phyloP scores from a whole-genome alignment of 2,329 filamentous ascomycete species.

The Colletotrichum ledebouriae region DNA sequence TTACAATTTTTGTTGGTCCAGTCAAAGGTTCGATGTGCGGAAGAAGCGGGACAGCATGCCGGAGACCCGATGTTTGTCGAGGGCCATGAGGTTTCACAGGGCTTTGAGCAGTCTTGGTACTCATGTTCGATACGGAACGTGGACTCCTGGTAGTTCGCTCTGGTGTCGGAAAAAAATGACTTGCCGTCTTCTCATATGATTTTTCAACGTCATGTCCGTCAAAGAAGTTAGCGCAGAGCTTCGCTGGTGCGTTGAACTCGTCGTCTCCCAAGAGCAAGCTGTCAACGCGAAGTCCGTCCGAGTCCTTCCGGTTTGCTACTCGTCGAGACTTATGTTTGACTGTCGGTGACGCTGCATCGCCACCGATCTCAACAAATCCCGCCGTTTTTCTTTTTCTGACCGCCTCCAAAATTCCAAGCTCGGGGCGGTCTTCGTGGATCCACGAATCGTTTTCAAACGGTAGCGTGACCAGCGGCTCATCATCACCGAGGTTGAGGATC shows the following conservation, averaged over 20 bases:
- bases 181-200: not conserved
- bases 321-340: slow-evolving; percentile 1
- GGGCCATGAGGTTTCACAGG: not conserved
- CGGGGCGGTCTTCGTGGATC: not conserved
- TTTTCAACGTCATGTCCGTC: slow-evolving; percentile 49
- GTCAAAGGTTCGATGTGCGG: slow-evolving; percentile 44
- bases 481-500: not conserved
- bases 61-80: not conserved
- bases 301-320: not conserved
- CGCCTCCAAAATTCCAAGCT: slow-evolving; percentile 6
- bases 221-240: slow-evolving; percentile 50
- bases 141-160: not conserved
- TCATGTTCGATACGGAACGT: not conserved
- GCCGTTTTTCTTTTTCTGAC: slow-evolving; percentile 26
- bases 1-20: slow-evolving; percentile 56
- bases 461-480: not conserved
- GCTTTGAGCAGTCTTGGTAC: not conserved
- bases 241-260: slow-evolving; percentile 44
- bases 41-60: not conserved
- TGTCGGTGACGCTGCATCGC: not conserved
- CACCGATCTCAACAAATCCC: not conserved
- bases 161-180: not conserved
- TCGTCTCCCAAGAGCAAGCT: slow-evolving; percentile 21
- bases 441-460: not conserved
- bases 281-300: not conserved